These are phyloP conservation scores for Citrus sp. DNA, from an alignment of 345 rosid genomes.

Conservation along the genomic window DNA sequence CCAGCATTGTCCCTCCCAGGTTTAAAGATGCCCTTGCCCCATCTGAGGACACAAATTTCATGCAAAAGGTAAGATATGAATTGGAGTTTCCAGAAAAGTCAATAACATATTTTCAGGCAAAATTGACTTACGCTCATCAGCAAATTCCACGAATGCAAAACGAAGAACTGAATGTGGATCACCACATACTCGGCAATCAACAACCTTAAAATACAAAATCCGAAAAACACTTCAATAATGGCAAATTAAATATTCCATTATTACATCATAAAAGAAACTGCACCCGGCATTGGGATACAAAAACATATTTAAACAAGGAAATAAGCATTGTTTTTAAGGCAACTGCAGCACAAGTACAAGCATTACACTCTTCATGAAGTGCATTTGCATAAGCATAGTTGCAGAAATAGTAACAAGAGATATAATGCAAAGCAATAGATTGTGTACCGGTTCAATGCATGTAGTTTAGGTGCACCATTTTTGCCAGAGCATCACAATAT, in stretches of 20 bases:
- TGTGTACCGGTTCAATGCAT: background rate
- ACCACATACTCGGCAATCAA: conserved; percentile 93
- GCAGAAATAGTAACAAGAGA: background rate
- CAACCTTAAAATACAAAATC: conserved; percentile 54
- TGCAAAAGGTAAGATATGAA: conserved; percentile 8
- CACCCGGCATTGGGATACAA: background rate
- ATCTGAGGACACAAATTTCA: conserved; percentile 39
- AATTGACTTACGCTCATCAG: conserved; percentile 70
- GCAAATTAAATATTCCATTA: background rate
- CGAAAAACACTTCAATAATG: conserved; percentile 8
- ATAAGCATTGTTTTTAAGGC: background rate
- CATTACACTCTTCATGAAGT: background rate
- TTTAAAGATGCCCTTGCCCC: conserved; percentile 74
- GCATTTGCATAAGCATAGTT: background rate
- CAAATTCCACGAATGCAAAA: conserved; percentile 91
- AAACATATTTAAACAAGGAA: background rate
- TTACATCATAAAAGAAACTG: background rate
- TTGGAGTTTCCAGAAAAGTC: background rate
- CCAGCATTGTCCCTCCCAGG: conserved; percentile 83
- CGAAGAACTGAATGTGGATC: conserved; percentile 96
- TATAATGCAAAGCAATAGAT: background rate
- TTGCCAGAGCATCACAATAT: background rate
- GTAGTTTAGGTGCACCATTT: background rate
- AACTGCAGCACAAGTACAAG: background rate
- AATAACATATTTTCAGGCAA: conserved; percentile 6